These are phyloP conservation scores for Caryopteris hybrid DNA, from an alignment of 305 asterid genomes.

Conservation along the genomic window DNA sequence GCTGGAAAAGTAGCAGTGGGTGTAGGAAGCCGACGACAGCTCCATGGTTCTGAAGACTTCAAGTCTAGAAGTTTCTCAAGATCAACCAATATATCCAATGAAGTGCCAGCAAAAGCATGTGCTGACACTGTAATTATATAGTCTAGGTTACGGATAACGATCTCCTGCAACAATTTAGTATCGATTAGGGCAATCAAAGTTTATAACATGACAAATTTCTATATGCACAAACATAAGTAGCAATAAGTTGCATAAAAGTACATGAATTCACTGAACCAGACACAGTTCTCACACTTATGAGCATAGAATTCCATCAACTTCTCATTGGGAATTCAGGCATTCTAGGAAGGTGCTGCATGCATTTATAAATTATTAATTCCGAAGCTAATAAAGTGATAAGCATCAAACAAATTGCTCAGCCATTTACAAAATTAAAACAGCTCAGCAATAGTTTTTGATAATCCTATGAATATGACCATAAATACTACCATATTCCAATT, in stretches of 20 bases:
- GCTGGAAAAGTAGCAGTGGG: constrained; percentile 94
- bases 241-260: background rate
- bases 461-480: background rate
- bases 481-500: background rate
- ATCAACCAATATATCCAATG: constrained; percentile 65
- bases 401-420: background rate
- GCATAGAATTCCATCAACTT: background rate
- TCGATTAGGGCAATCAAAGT: constrained; percentile 7
- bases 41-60: constrained; percentile 91
- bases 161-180: constrained; percentile 59
- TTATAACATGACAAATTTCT: background rate
- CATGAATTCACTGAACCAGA: background rate
- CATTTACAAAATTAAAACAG: background rate
- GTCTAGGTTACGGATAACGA: constrained; percentile 84
- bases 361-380: background rate
- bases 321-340: background rate
- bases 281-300: background rate
- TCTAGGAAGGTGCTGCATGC: background rate
- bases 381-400: background rate
- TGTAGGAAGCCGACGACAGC: constrained; percentile 79
- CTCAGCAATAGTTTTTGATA: background rate
- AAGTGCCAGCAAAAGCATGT: constrained; percentile 52
- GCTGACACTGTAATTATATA: constrained; percentile 73
- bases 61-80: constrained; percentile 74
- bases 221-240: background rate